Percentiles rank a stretch among this genome's conserved stretches.
Evolutionary conservation across 2,329 filamentous ascomycete species (phyloP).

Genomic region (Pseudopithomyces maydicus): DNA sequence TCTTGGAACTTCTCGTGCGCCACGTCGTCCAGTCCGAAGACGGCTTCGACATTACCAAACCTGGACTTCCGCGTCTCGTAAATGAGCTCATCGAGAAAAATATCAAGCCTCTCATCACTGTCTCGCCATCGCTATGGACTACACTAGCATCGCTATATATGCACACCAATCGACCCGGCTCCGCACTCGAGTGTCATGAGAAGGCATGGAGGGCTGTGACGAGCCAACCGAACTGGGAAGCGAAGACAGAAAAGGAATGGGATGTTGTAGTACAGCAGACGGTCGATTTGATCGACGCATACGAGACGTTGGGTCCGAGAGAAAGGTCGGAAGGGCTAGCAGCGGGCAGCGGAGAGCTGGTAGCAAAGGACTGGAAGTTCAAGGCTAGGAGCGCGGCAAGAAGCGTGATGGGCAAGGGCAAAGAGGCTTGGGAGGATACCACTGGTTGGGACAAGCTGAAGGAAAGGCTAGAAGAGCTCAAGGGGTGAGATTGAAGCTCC

Average conservation of each 20-base stretch:
- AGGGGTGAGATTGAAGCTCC: slow-evolving; percentile 18
- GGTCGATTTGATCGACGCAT: slow-evolving; percentile 77
- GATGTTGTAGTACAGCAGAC: slow-evolving; percentile 76
- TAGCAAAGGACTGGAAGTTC: slow-evolving; percentile 83
- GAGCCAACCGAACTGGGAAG: slow-evolving; percentile 59
- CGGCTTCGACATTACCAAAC: slow-evolving; percentile 48
- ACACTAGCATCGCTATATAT: slow-evolving; percentile 72
- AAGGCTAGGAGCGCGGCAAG: slow-evolving; percentile 86
- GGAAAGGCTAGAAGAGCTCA: slow-evolving; percentile 50
- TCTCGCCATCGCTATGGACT: slow-evolving; percentile 76
- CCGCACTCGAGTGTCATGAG: slow-evolving; percentile 82
- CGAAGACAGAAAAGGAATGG: slow-evolving; percentile 69
- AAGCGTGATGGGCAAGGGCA: slow-evolving; percentile 81
- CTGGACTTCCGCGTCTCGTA: slow-evolving; percentile 64
- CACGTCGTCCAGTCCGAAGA: slow-evolving; percentile 62
- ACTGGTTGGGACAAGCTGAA: slow-evolving; percentile 68
- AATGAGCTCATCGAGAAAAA: slow-evolving; percentile 74
- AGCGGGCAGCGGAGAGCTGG: slow-evolving; percentile 58
- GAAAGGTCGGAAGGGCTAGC: slow-evolving; percentile 58
- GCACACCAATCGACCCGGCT: slow-evolving; percentile 72
- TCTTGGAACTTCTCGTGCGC: slow-evolving; percentile 73
- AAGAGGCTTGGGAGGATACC: slow-evolving; percentile 80
- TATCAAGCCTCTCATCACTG: slow-evolving; percentile 83
- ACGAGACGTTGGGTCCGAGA: slow-evolving; percentile 70
- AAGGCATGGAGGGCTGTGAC: slow-evolving; percentile 82